Conservation (phyloP, 2,329 filamentous ascomycete species). For the Aspergillus vadensis region DNA sequence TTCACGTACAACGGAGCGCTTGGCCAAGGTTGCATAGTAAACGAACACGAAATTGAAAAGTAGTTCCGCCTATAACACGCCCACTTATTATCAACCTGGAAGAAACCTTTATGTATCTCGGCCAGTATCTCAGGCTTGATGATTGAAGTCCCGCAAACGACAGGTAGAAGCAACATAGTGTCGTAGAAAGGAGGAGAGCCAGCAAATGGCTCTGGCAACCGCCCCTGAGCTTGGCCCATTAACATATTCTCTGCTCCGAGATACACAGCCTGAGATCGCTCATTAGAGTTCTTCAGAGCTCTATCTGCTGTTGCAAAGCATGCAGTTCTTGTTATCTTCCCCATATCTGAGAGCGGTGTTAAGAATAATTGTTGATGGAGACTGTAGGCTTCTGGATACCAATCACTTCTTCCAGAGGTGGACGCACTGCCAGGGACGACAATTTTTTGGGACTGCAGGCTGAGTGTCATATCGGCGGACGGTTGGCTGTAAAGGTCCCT, state of each 20-base stretch:
- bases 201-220: slow-evolving; percentile 30
- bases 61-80: slow-evolving; percentile 93
- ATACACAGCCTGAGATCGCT: slow-evolving; percentile 32
- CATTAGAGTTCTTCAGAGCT: slow-evolving; percentile 29
- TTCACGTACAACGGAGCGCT: slow-evolving; percentile 60
- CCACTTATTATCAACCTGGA: slow-evolving; percentile 78
- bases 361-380: slow-evolving; percentile 36
- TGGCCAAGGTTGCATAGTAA: slow-evolving; percentile 66
- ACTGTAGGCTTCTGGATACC: slow-evolving; percentile 37
- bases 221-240: slow-evolving; percentile 30
- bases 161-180: slow-evolving; percentile 38
- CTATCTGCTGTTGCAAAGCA: slow-evolving; percentile 38
- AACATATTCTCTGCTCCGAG: slow-evolving; percentile 29
- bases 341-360: slow-evolving; percentile 33
- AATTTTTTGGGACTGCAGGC: slow-evolving; percentile 35
- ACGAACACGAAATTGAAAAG: slow-evolving; percentile 82
- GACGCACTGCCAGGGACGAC: slow-evolving; percentile 31
- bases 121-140: slow-evolving; percentile 75
- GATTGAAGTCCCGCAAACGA: slow-evolving; percentile 42
- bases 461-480: slow-evolving; percentile 48
- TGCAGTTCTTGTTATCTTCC: slow-evolving; percentile 37
- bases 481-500: slow-evolving; percentile 45
- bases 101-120: slow-evolving; percentile 87
- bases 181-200: slow-evolving; percentile 49
- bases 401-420: slow-evolving; percentile 45